Evolutionary conservation across 805 yeast species (phyloP), one percentile per base, ranked within the genome.

Genomic region (Brettanomyces anomalus): DNA sequence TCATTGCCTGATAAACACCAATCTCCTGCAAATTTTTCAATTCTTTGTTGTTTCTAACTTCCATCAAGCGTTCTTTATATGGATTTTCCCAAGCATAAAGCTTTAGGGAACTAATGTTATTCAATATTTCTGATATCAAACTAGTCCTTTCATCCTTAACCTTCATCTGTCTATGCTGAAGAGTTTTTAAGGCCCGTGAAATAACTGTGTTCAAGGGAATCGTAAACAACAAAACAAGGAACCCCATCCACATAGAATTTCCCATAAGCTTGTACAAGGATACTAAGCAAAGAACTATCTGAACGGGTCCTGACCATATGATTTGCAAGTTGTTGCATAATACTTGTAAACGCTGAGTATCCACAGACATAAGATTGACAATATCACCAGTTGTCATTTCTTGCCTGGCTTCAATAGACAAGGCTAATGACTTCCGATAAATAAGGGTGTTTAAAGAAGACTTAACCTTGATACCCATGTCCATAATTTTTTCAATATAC

Each of bases 21-120:
- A 86, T 81, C 51, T 66, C 75, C 50, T 71, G 76, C 61, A 89
- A 71, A 49, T 83, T 87, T 24, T 69, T 69, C 61, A 88, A 73
- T 63, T 88, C 96, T 53, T 79, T 78, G 36, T 84, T 85, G 56
- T 89, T 85, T 72, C 97, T 81, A 15, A 88, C 93, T 53, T 78
- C 66, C 53, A 76, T 75, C 45, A 90, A 70, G 53, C 81, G 81
- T 24, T 70, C 71, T 54, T 77, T 73, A 59, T 85, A 86, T 3
- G 97, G 93, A 20, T 61, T 65, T 63, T 90, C 97, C 97, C 97
- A 90, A 4, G 90, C 93, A 55, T 89, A 89, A 40, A 90, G 71
- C 60, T 90, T 90, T 58, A 90, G 70, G 13, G 95, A 85, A 65
- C 87, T 89, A 62, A 89, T 85, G 56, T 87, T 88, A 61, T 84